These are phyloP conservation scores for Ehretia macrophylla DNA, from an alignment of 257 asterid genomes.

Conservation along the genomic window DNA sequence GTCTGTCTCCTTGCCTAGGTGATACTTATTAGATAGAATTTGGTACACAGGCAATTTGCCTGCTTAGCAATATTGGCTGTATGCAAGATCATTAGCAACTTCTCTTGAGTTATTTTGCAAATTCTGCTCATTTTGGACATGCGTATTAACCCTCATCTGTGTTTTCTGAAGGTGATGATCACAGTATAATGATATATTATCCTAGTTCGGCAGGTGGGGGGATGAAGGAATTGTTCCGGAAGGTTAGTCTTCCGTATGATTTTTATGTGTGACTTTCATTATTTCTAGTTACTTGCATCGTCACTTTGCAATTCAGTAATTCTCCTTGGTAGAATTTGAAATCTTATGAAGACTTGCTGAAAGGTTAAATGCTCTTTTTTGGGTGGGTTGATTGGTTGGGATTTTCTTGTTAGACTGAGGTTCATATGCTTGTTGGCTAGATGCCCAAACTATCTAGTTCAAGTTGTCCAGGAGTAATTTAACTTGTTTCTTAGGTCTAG, in stretches of 20 bases:
- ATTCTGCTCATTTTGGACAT: slow-evolving; percentile 5
- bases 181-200: slow-evolving; percentile 92
- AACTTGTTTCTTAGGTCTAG: no score
- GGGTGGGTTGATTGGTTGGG: no score
- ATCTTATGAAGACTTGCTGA: no score
- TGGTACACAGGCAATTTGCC: neutral
- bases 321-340: no score
- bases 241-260: slow-evolving; percentile 46
- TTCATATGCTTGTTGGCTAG: no score
- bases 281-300: no score
- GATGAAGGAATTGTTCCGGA: slow-evolving; percentile 92
- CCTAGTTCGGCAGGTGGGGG: slow-evolving; percentile 99
- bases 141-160: slow-evolving; percentile 22
- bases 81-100: neutral
- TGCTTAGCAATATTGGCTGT: neutral
- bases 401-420: no score
- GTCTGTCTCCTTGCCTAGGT: no score
- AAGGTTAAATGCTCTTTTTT: no score
- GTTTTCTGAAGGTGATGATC: slow-evolving; percentile 81
- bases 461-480: no score
- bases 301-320: no score
- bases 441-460: no score
- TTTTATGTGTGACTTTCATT: neutral
- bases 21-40: neutral
- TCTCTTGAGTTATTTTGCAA: neutral